Evolutionary conservation across 345 rosid species (phyloP), one percentile per base, ranked within the genome.

Genomic region (Triadica sebifera): DNA sequence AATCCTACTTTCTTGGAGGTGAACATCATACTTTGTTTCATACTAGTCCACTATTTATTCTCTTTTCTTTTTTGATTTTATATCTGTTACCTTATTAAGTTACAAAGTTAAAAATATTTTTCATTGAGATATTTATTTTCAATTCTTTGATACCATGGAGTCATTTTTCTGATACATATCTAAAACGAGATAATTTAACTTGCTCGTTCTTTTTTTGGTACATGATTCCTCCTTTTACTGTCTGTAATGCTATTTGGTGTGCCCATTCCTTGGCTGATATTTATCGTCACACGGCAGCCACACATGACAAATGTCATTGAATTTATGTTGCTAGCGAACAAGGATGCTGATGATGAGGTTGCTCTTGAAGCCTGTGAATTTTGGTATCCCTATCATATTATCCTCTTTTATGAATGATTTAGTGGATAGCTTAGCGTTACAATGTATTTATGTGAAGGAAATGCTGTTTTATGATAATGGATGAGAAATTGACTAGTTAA

Each of bases 331-430:
- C 97, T 85, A 92, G 97, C 88, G 73, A 94, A 86, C 89, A 91
- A 86, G 84, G 98, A 92, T 69, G 64, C 79, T 55, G 97, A 94
- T 74, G 98, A 89, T 57, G 98, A 92, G 77, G 98, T 94, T 75
- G 92, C 97, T 71, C 97, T 94, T 72, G 98, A 94, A 85, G 93
- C 98, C 56, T 92, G 97, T 80, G 98, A 92, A 89, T 92, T 91
- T 75, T 94, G 98, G 98, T 94, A 89, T 75, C 63, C 56, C 73
- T 64, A 64, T 64, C 50, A 19, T 5, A 39, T 43, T 6, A 61
- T 10, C 8, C 50, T 19, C 49, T 41, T n/a, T 19, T 41, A n/a
- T 64, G 12, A n/a, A 39, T 17, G 24, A 43, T 41, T 39, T 39
- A 17, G 25, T n/a, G 3, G 22, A 17, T 19, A 64, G 68, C 24